Evolutionary conservation across 2,329 filamentous ascomycete species (phyloP).

Genomic region (Fusarium napiforme): DNA sequence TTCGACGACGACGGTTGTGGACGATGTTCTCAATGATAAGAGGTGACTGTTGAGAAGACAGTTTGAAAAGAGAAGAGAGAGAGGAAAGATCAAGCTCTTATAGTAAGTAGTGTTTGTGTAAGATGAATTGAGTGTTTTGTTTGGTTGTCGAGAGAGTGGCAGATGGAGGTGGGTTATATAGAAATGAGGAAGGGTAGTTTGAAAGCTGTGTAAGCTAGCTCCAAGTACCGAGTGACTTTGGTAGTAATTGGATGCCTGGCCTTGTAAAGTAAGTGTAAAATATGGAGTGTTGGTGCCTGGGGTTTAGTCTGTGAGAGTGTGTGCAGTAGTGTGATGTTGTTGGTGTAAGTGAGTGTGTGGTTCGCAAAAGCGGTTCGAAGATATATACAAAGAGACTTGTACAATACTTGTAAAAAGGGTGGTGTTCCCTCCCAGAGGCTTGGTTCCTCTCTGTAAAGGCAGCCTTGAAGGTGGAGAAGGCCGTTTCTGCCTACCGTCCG

Average conservation of each 20-base stretch:
- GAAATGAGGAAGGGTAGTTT: slow-evolving; percentile 26
- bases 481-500: slow-evolving; percentile 44
- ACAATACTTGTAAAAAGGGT: neutral
- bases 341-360: slow-evolving; percentile 21
- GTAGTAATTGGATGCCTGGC: slow-evolving; percentile 36
- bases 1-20: slow-evolving; percentile 32
- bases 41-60: slow-evolving; percentile 33
- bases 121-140: slow-evolving; percentile 35
- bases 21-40: slow-evolving; percentile 39
- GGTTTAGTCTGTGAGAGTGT: slow-evolving; percentile 8
- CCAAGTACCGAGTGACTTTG: neutral
- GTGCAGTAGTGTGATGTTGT: neutral
- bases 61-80: slow-evolving; percentile 5
- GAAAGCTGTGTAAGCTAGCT: slow-evolving; percentile 31
- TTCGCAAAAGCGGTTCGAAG: slow-evolving; percentile 29
- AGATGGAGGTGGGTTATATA: slow-evolving; percentile 41
- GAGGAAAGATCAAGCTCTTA: neutral
- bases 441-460: slow-evolving; percentile 16
- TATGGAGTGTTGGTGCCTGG: slow-evolving; percentile 39
- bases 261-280: slow-evolving; percentile 30
- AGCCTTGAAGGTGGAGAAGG: slow-evolving; percentile 34
- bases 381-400: slow-evolving; percentile 36
- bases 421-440: slow-evolving; percentile 40
- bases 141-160: slow-evolving; percentile 20
- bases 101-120: slow-evolving; percentile 3